Base-by-base conservation (phyloP, 1,284 basidiomycete species). In the Cutaneotrichosporon daszewskae region DNA sequence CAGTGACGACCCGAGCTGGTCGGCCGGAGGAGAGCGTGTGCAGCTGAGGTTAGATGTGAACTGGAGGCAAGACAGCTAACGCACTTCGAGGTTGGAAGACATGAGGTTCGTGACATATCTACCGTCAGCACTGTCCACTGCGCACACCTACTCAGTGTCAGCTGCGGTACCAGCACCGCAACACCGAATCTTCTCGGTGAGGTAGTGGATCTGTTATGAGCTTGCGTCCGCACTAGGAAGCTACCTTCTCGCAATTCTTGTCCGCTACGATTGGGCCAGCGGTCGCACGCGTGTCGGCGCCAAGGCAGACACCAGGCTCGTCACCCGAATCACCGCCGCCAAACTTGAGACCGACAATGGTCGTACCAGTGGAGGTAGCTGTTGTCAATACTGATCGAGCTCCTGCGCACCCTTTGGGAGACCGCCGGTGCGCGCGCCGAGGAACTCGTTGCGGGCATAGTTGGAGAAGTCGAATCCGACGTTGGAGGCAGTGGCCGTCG, bases 181-280 rank as follows among this genome's bases (percentile, higher is more conserved):
- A 77, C 95, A 99, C 45, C 94, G 80, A 58, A 99, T 98, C 53
- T 81, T 82, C 47, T 92, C 87, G 9, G 89, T 84, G 64, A 95
- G 86, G 72, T 87, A 98, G 73, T 99, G 95, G 63, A 99, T 99
- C 90, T 95, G 60, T 18, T 9, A 26, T 53, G 19, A 55, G 52
- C 28, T 3, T 5, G n/a, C 25, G n/a, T 14, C 8, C n/a, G 12
- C 29, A 25, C 23, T 2, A 11, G n/a, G 36, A n/a, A 32, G 40
- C n/a, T 45, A 89, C 90, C 85, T 98, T 98, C 76, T 97, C 94
- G 72, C 94, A 98, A 74, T 97, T 97, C 82, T 97, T 97, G 76
- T 97, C 94, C 1, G 92, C 92, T 13, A 99, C 90, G 58, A 99
- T 97, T 18, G 83, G 81, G 0, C 94, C 94, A 56, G 85, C 88